phyloP scores from a whole-genome alignment of 2,329 filamentous ascomycete species.

The Stenocarpella maydis region DNA sequence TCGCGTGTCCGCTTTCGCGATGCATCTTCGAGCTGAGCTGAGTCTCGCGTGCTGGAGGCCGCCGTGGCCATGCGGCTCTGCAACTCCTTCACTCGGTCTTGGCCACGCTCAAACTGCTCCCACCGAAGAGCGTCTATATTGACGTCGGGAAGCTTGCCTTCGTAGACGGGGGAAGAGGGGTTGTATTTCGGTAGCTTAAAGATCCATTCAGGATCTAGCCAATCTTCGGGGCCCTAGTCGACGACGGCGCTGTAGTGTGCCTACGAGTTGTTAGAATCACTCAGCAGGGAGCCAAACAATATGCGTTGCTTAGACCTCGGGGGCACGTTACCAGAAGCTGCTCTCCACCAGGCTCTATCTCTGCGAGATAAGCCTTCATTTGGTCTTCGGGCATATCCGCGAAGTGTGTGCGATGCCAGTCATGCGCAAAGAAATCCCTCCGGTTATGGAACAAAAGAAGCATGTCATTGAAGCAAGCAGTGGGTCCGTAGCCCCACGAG shows the following conservation, averaged over 20 bases:
- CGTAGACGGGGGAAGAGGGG: no score
- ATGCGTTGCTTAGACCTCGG: no score
- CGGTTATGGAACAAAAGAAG: not conserved
- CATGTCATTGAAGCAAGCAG: conserved; percentile 10
- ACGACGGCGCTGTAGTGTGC: not conserved
- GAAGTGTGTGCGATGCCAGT: no score
- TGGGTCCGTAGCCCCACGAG: not conserved
- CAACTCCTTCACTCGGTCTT: not conserved
- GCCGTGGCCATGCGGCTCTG: not conserved
- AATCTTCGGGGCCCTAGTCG: rapidly evolving
- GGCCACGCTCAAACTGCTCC: not conserved
- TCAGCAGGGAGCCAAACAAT: not conserved
- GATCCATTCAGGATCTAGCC: not conserved
- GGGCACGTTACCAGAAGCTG: not conserved
- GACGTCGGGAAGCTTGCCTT: not conserved
- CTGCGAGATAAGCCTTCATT: not conserved
- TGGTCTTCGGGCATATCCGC: not conserved
- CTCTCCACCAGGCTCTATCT: not conserved
- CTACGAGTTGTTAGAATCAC: not conserved
- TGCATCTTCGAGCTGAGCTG: not conserved
- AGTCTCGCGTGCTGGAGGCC: no score
- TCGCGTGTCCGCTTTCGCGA: not conserved
- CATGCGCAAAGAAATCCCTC: no score
- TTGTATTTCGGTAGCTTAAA: not conserved
- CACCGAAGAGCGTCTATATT: no score